Conservation (phyloP, 306 rosid genomes). For the Parietaria judaica region DNA sequence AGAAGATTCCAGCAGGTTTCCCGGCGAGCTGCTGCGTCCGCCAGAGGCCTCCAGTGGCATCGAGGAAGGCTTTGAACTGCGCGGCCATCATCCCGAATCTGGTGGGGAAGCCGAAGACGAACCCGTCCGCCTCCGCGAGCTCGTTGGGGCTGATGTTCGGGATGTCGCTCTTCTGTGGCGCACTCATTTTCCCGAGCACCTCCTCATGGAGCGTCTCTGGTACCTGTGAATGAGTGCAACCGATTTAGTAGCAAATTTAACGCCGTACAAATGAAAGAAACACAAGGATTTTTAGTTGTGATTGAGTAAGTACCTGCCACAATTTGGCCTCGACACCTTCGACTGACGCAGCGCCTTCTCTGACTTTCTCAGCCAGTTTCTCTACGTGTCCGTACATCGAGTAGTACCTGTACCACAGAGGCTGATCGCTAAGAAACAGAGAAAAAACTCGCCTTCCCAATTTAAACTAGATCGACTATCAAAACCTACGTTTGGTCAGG, state of each 20-base stretch:
- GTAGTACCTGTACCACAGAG: slow-evolving; percentile 49
- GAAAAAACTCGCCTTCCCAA: neutral
- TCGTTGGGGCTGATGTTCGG: slow-evolving; percentile 62
- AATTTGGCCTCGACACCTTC: slow-evolving; percentile 86
- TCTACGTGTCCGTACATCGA: slow-evolving; percentile 96
- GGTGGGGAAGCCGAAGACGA: slow-evolving; percentile 85
- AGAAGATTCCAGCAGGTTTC: slow-evolving; percentile 90
- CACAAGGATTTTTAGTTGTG: neutral
- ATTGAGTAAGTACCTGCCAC: slow-evolving; percentile 63
- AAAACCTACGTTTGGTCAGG: too few relatives aligned
- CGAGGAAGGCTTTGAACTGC: slow-evolving; percentile 85
- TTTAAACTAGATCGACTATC: too few relatives aligned
- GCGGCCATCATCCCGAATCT: slow-evolving; percentile 99
- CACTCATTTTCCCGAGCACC: slow-evolving; percentile 88
- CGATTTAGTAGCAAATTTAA: too few relatives aligned
- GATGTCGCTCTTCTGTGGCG: slow-evolving; percentile 84
- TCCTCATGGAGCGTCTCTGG: slow-evolving; percentile 71
- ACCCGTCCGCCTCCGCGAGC: slow-evolving; percentile 82
- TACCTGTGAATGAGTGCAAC: slow-evolving; percentile 43
- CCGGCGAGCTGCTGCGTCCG: slow-evolving; percentile 87
- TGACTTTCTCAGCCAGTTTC: slow-evolving; percentile 80
- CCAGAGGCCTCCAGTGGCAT: slow-evolving; percentile 89
- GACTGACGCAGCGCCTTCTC: slow-evolving; percentile 78
- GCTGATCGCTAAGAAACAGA: neutral
- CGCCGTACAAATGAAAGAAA: neutral